Conservation (phyloP, 164 flowering plant genomes). For the Macadamia integrifolia region DNA sequence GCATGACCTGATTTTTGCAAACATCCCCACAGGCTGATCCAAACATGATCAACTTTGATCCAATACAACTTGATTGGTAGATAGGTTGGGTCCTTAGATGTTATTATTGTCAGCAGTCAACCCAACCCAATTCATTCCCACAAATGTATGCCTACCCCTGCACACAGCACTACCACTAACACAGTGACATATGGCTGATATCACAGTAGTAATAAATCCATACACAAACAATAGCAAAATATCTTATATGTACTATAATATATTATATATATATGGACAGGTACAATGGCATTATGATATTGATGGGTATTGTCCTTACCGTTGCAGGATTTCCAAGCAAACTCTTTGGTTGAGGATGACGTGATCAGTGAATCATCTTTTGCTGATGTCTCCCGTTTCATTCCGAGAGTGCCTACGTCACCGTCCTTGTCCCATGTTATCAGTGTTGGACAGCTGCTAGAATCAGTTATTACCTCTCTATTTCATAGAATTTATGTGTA, state of each 20-base stretch:
- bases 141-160: too few relatives aligned
- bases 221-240: neutral
- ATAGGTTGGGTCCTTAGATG: too few relatives aligned
- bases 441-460: slow-evolving; percentile 82
- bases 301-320: slow-evolving; percentile 1
- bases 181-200: too few relatives aligned
- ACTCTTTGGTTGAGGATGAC: slow-evolving; percentile 55
- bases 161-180: too few relatives aligned
- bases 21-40: too few relatives aligned
- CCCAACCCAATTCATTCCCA: too few relatives aligned
- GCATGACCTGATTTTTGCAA: too few relatives aligned
- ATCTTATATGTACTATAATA: neutral
- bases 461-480: slow-evolving; percentile 47
- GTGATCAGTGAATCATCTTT: slow-evolving; percentile 54
- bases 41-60: too few relatives aligned
- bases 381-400: slow-evolving; percentile 46
- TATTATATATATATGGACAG: too few relatives aligned
- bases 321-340: slow-evolving; percentile 53
- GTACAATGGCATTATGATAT: neutral
- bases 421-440: slow-evolving; percentile 55
- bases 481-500: neutral
- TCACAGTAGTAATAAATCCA: neutral
- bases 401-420: slow-evolving; percentile 41
- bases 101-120: too few relatives aligned
- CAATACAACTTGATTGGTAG: too few relatives aligned